Percentiles rank a stretch among this genome's conserved stretches.
These are phyloP conservation scores for Thielaviopsis populi DNA, from an alignment of 2,329 filamentous ascomycete species.

Conservation along the genomic window DNA sequence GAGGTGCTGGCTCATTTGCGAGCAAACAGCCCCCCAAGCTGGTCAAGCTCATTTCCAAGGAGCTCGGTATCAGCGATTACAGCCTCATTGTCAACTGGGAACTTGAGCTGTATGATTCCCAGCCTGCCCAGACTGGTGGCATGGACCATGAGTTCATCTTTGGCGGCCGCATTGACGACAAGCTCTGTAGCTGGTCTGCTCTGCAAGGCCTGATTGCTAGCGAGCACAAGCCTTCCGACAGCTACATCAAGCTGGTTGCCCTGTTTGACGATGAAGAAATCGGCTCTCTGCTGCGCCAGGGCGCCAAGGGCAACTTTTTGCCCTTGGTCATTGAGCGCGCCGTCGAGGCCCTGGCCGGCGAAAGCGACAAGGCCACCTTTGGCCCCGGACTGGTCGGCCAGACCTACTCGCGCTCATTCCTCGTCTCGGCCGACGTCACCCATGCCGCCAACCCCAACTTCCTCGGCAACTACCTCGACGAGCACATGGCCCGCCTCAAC, in stretches of 20 bases:
- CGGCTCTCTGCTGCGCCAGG: conserved; percentile 77
- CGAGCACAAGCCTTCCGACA: conserved; percentile 38
- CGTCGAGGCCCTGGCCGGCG: conserved; percentile 49
- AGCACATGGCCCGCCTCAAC: conserved; percentile 79
- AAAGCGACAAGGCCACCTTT: conserved; percentile 26
- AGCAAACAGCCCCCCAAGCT: conserved; percentile 73
- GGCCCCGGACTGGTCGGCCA: conserved; percentile 54
- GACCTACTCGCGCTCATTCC: conserved; percentile 82
- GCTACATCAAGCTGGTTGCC: conserved; percentile 77
- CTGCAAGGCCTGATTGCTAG: conserved; percentile 67
- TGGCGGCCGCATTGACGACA: conserved; percentile 89
- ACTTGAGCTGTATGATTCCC: conserved; percentile 81
- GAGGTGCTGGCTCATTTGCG: conserved; percentile 55
- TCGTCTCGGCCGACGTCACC: conserved; percentile 82
- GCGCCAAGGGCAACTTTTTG: conserved; percentile 79
- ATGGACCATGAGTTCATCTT: conserved; percentile 90
- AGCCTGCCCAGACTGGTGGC: conserved; percentile 70
- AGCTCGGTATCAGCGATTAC: conserved; percentile 55
- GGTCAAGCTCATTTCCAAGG: conserved; percentile 63
- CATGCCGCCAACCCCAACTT: conserved; percentile 96
- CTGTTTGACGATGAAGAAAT: conserved; percentile 97
- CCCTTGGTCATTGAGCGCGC: conserved; percentile 67
- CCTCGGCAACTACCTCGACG: conserved; percentile 62
- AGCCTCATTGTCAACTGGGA: conserved; percentile 86
- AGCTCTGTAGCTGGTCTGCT: conserved; percentile 89